Conservation (phyloP, 2,329 filamentous ascomycete genomes). For the Ascochyta pisi region DNA sequence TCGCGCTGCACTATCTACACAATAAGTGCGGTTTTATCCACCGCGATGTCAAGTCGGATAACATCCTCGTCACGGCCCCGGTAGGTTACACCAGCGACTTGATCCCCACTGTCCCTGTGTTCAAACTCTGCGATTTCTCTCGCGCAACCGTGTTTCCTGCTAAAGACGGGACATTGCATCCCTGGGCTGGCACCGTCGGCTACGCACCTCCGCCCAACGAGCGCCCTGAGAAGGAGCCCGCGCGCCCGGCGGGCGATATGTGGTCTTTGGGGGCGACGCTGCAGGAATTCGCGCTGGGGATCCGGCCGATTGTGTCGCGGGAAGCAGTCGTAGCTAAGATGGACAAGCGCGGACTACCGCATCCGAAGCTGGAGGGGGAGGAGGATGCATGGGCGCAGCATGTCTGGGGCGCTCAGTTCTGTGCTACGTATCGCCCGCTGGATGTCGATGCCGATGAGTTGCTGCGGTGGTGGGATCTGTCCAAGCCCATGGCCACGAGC, state of each 20-base stretch:
- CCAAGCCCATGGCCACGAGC: background rate
- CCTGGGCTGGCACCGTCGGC: slow-evolving; percentile 23
- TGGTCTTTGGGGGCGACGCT: slow-evolving; percentile 32
- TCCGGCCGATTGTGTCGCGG: slow-evolving; percentile 12
- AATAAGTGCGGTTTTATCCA: slow-evolving; percentile 65
- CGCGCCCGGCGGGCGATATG: slow-evolving; percentile 27
- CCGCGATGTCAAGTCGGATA: slow-evolving; percentile 90
- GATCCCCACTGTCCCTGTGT: slow-evolving; percentile 24
- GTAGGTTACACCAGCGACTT: background rate
- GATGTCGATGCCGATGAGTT: background rate
- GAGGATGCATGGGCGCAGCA: background rate
- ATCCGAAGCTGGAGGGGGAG: background rate
- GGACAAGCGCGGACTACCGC: background rate
- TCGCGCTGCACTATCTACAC: slow-evolving; percentile 32
- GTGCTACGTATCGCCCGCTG: background rate
- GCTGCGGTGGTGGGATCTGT: background rate
- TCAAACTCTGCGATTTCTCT: slow-evolving; percentile 34
- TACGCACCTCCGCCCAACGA: slow-evolving; percentile 21
- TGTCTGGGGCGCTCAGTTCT: background rate
- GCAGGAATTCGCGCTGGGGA: slow-evolving; percentile 25
- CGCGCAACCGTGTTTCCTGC: slow-evolving; percentile 13
- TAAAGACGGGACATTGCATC: background rate
- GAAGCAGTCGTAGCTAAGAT: background rate
- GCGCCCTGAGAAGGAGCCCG: background rate
- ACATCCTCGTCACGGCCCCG: slow-evolving; percentile 72